phyloP scores from a whole-genome alignment of 805 yeast genomes.

The Lipomyces oligophaga region DNA sequence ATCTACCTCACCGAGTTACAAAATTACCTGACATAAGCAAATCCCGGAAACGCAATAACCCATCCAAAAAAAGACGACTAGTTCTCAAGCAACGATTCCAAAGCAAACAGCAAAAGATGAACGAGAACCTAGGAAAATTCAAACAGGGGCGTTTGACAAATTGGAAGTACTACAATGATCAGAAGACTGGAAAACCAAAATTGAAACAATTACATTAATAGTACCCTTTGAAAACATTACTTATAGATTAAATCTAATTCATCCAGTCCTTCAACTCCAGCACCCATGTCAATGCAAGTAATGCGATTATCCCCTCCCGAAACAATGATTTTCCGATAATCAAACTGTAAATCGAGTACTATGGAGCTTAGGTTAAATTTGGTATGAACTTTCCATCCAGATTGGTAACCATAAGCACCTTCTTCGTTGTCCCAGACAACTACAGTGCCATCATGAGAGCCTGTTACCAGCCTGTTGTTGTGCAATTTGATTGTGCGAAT shows the following conservation, averaged over 20 bases:
- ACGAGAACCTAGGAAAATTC: neutral
- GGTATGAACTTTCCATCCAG: too few species aligned
- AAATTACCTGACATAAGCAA: slow-evolving; percentile 8
- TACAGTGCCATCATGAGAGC: slow-evolving; percentile 19
- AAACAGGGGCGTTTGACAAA: slow-evolving; percentile 9
- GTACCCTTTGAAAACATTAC: too few species aligned
- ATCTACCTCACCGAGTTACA: slow-evolving; percentile 18
- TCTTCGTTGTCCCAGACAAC: too few species aligned
- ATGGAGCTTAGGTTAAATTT: too few species aligned
- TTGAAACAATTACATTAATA: neutral
- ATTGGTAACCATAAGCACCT: too few species aligned
- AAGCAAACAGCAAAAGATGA: neutral
- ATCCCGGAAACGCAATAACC: slow-evolving; percentile 7
- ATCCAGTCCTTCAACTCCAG: slow-evolving; percentile 5
- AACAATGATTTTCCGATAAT: slow-evolving; percentile 12
- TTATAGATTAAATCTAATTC: slow-evolving; percentile 2
- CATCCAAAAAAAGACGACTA: slow-evolving; percentile 20
- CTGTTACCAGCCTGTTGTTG: slow-evolving; percentile 7
- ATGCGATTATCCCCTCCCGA: slow-evolving; percentile 7
- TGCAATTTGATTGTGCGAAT: slow-evolving; percentile 10
- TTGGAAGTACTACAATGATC: slow-evolving; percentile 16
- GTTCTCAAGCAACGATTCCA: slow-evolving; percentile 2
- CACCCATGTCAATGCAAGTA: slow-evolving; percentile 9
- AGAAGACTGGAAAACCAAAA: slow-evolving; percentile 4
- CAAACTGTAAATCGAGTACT: slow-evolving; percentile 6